Base-by-base conservation (phyloP, 768 basidiomycete species). In the Boletus coccyginus region DNA sequence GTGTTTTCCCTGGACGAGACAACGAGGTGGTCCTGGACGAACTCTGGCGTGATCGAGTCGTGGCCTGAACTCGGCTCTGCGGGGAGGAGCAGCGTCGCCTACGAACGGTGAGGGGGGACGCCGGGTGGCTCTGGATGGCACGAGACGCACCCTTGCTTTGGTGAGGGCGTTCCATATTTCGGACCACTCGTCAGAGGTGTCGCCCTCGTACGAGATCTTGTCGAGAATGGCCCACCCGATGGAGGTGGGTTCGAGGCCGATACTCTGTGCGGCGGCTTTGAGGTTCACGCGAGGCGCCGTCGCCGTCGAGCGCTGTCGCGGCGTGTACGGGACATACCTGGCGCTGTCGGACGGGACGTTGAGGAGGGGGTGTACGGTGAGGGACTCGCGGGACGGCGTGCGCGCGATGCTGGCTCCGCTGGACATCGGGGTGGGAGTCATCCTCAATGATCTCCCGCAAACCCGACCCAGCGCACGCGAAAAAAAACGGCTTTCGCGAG, bases 51-150 rank as follows among this genome's bases (percentile, higher is more conserved):
- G 50, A 93, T 78, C 47, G 76, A 76, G 17, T 83, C 80, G 19
- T 80, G 75, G 14, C 77, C 69, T 3, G 81, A 75, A 7, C 75
- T 66, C 44, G 80, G 77, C 48, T 90, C 88, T 3, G 83, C 69
- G 1, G 95, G 95, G 1, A 98, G 77, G 16, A 98, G 74, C 12
- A 99, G 67, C 0, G 89, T 87, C 4, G 90, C 88, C 93, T 96
- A 64, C 3, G 57, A 29, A 35, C 17, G 35, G 35, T 56, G 45
- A 68, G 51, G 27, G 4, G 31, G 43, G 42, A 24, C 24, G 13
- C 39, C 32, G 6, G 14, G 33, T 13, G 29, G 6, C 27, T 27
- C 46, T 29, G 14, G 27, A 27, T n/a, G 45, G 45, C 21, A 21
- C 41, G 29, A 56, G 29, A 73, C 79, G 44, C 61, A 87, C 92